Conservation (phyloP, 2,329 filamentous ascomycete species). For the Fusarium newnesense region DNA sequence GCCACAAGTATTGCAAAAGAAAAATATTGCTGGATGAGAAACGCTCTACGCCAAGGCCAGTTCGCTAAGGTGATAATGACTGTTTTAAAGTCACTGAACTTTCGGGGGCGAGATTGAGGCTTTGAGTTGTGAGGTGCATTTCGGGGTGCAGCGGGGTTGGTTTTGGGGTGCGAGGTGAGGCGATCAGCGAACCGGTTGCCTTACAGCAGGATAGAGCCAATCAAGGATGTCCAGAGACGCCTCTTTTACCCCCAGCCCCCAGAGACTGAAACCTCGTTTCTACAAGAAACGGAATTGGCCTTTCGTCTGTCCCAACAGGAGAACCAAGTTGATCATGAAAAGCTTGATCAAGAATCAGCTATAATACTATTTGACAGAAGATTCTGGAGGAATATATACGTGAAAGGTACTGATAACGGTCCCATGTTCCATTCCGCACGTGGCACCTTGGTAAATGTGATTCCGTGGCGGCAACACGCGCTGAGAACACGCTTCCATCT, state of each 20-base stretch:
- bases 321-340: no score
- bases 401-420: background rate
- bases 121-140: background rate
- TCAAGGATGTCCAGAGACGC: background rate
- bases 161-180: background rate
- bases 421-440: no score
- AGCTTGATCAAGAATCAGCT: no score
- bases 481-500: background rate
- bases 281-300: background rate
- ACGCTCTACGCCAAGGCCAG: fast-evolving
- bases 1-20: fast-evolving
- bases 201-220: background rate
- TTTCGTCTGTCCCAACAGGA: background rate
- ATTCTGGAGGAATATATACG: background rate
- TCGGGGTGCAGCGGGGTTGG: background rate
- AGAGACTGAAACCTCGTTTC: background rate
- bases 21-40: fast-evolving
- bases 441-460: background rate
- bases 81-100: background rate
- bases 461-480: fast-evolving
- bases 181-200: background rate
- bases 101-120: background rate
- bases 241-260: background rate
- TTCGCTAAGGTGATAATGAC: fast-evolving
- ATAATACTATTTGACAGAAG: no score